Conservation (phyloP, 768 basidiomycete species). For the Trametes villosa region DNA sequence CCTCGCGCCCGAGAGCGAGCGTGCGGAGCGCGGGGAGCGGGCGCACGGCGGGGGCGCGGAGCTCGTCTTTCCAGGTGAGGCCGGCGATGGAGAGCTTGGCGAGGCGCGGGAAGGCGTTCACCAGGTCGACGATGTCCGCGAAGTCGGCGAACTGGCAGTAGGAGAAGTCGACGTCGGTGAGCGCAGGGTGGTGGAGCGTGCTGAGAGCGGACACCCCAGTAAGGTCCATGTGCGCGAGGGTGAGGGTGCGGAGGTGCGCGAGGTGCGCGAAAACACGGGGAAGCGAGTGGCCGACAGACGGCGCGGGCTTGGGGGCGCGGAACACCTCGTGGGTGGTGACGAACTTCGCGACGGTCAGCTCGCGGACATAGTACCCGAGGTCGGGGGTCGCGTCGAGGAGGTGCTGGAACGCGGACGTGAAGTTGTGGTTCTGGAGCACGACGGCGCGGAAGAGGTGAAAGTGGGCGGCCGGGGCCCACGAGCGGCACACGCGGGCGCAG, state of each 20-base stretch:
- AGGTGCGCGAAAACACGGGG: conserved; percentile 20
- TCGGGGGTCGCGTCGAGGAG: conserved; percentile 26
- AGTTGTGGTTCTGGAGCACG: conserved; percentile 17
- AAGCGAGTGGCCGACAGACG: conserved; percentile 4
- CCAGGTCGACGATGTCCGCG: conserved; percentile 29
- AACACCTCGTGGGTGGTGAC: neutral
- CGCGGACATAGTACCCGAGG: conserved; percentile 28
- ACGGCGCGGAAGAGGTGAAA: conserved; percentile 34
- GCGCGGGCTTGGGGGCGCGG: neutral
- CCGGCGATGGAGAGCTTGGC: conserved; percentile 23
- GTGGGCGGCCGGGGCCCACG: conserved; percentile 35
- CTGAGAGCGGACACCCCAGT: neutral
- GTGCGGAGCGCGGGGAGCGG: conserved; percentile 12
- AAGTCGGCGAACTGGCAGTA: conserved; percentile 34
- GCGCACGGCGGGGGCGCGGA: neutral
- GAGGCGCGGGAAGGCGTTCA: conserved; percentile 30
- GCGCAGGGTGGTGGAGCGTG: conserved; percentile 13
- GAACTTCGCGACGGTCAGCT: conserved; percentile 25
- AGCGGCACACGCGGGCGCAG: conserved; percentile 32
- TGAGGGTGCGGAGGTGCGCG: conserved; percentile 19
- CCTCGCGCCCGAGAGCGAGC: conserved; percentile 27
- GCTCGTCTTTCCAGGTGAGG: conserved; percentile 25
- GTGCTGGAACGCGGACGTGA: conserved; percentile 17
- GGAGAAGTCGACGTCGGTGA: conserved; percentile 27
- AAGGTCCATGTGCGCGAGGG: conserved; percentile 17